A percentile compares a stretch with the other conserved stretches of the same genome.
phyloP scores from a whole-genome alignment of 2,329 filamentous ascomycete genomes.

The Diaporthe eres region DNA sequence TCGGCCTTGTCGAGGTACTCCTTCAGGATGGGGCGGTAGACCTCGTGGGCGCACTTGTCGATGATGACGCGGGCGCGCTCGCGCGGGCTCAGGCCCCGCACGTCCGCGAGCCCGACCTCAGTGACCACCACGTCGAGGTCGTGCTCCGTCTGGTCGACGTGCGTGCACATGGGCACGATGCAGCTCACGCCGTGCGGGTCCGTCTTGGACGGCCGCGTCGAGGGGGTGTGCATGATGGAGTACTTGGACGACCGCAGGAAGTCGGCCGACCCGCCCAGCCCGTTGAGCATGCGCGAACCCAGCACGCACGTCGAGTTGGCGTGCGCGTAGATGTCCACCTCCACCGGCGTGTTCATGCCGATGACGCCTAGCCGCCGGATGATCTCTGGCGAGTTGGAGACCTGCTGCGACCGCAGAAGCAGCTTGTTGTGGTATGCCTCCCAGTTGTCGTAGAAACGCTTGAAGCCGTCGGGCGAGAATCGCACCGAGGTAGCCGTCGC shows the following conservation, averaged over 20 bases:
- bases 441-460: constrained; percentile 91
- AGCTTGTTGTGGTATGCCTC: constrained; percentile 85
- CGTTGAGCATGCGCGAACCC: constrained; percentile 90
- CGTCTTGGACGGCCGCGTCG: constrained; percentile 82
- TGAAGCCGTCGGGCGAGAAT: constrained; percentile 91
- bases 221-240: constrained; percentile 94
- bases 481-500: constrained; percentile 91
- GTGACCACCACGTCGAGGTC: constrained; percentile 92
- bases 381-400: constrained; percentile 92
- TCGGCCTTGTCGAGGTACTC: constrained; percentile 91
- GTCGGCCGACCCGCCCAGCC: constrained; percentile 84
- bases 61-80: constrained; percentile 90
- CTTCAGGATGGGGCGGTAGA: constrained; percentile 84
- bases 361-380: constrained; percentile 90
- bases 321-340: constrained; percentile 95
- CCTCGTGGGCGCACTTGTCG: constrained; percentile 86
- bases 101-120: constrained; percentile 83
- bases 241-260: constrained; percentile 86
- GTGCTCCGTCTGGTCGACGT: constrained; percentile 94
- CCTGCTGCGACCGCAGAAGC: constrained; percentile 87
- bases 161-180: constrained; percentile 95
- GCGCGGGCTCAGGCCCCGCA: constrained; percentile 82
- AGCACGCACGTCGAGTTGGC: constrained; percentile 93
- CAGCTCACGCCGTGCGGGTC: constrained; percentile 87
- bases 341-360: constrained; percentile 95